Base-by-base conservation (phyloP, 2,329 filamentous ascomycete genomes). In the Scytalidium sp. region DNA sequence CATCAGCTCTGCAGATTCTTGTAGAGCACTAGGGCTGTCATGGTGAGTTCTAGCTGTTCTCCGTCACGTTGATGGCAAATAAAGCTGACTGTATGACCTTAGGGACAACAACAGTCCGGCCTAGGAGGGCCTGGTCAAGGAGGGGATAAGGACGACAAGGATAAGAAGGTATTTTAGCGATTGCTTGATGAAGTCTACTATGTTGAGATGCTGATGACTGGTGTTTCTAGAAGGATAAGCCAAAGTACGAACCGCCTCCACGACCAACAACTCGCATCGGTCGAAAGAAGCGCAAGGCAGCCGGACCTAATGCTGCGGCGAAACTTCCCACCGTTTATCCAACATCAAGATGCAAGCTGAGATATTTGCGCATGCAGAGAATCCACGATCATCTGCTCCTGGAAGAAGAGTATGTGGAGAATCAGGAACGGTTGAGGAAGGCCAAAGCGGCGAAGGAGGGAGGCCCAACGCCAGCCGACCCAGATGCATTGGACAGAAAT, bases 371-470 rank as follows among this genome's bases (percentile, higher is more conserved):
- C 63, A 97, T 99, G 94, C 94, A 99, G 75, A 87, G 94, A 65
- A 91, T 97, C 63, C 95, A 99, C 76, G 94, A 99, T 68, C 94
- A 99, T 67, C 80, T 99, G 53, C 78, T 99, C 55, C 83, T 99
- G 23, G 94, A 99, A 70, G 94, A 99, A 69, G 94, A 99, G 73
- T 99, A 96, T 60, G 94, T 99, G 55, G 93, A 97, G 78, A 99
- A 99, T 70, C 94, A 99, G 73, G 94, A 99, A 73, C 89, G 90
- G 42, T 78, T 97, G 63, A 86, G 95, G 63, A 97, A 96, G 72
- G 87, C 91, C 56, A 97, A 96, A 79, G 81, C 84, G 1, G 87
- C 83, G 49, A 87, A 89, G 66, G 86, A 87, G 60, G 84, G 81
- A 49, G 75, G 80, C 51, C 83, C 82, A 45, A 75, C 70, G 32